Evolutionary conservation across 768 basidiomycete species (phyloP).

Genomic region (Steccherinum ochraceum): DNA sequence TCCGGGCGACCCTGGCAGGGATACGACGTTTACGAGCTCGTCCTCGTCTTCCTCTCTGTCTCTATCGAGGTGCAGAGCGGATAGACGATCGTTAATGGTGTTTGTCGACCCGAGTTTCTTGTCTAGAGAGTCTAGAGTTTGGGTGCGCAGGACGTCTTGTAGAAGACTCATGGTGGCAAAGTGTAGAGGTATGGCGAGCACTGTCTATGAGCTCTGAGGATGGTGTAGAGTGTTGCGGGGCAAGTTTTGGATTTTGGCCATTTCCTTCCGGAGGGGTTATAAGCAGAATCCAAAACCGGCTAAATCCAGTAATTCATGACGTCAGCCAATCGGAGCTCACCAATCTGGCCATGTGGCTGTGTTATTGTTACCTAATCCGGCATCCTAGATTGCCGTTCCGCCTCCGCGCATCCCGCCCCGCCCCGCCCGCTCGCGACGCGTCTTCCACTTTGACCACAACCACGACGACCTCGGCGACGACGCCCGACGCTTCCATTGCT

Average conservation of each 20-base stretch:
- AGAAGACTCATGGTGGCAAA: constrained; percentile 62
- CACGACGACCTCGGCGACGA: neutral
- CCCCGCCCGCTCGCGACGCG: no score
- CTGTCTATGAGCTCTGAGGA: neutral
- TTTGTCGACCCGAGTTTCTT: constrained; percentile 15
- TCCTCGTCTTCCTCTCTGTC: neutral
- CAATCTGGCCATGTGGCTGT: no score
- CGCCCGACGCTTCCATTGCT: neutral
- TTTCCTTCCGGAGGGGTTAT: no score
- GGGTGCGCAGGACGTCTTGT: constrained; percentile 62
- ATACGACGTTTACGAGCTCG: constrained; percentile 27
- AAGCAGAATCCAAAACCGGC: no score
- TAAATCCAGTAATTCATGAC: no score
- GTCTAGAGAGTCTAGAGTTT: constrained; percentile 32
- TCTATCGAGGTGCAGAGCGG: neutral
- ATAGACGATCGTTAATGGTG: constrained; percentile 39
- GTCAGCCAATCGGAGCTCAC: no score
- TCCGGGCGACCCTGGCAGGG: constrained; percentile 60
- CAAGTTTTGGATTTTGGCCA: no score
- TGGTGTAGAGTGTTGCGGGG: no score
- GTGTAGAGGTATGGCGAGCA: constrained; percentile 3
- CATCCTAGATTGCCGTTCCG: no score
- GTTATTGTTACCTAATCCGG: no score
- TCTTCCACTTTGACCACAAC: no score
- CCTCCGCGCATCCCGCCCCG: no score